A percentile compares a stretch with the other conserved stretches of the same genome.
Evolutionary conservation across 768 basidiomycete genomes (phyloP).

Genomic region (Tricholoma matsutake): DNA sequence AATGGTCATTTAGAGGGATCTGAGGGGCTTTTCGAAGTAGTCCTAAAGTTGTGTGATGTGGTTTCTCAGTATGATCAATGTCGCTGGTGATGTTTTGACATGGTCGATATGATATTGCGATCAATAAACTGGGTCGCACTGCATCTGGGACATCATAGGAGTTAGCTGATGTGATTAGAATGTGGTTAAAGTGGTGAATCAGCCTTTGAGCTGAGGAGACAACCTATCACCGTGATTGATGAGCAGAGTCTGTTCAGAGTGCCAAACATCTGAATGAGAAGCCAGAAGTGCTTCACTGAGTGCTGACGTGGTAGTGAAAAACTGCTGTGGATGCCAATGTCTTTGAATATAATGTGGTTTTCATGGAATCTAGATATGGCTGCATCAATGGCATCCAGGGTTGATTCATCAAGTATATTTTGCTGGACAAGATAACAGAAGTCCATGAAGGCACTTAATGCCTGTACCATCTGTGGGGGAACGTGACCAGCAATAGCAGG

Average conservation of each 20-base stretch:
- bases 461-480: conserved; percentile 6
- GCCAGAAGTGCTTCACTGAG: conserved; percentile 13
- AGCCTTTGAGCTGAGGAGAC: too few species aligned
- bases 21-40: too few species aligned
- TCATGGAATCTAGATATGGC: conserved; percentile 14
- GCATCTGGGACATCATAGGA: too few species aligned
- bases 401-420: not conserved
- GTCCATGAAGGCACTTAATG: conserved; percentile 18
- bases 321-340: conserved; percentile 5
- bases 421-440: conserved; percentile 15
- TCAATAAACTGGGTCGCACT: too few species aligned
- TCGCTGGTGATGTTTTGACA: too few species aligned
- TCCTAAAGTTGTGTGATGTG: too few species aligned
- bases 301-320: conserved; percentile 24
- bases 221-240: not conserved
- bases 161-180: too few species aligned
- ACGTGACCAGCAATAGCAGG: conserved; percentile 16
- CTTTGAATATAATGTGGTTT: conserved; percentile 13
- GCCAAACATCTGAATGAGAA: conserved; percentile 13
- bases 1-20: too few species aligned
- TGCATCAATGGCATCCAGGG: not conserved
- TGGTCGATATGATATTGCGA: too few species aligned
- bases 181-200: too few species aligned
- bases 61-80: too few species aligned
- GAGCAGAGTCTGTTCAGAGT: conserved; percentile 12